Evolutionary conservation across 2,329 filamentous ascomycete species (phyloP).

Genomic region (Ophiostoma quercus): DNA sequence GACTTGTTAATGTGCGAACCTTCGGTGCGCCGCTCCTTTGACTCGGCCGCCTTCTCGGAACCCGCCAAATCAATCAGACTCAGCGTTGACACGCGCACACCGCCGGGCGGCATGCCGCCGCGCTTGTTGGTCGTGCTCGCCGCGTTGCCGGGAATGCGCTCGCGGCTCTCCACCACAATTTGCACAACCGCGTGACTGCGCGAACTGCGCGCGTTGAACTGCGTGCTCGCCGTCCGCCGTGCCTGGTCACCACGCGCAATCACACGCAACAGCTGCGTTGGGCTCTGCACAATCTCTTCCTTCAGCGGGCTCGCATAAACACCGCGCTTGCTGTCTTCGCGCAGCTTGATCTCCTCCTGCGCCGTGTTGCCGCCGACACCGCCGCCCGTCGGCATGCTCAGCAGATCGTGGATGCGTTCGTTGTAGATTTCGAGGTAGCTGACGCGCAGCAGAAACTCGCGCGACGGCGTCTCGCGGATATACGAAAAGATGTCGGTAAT

Average conservation of each 20-base stretch:
- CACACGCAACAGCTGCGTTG: constrained; percentile 87
- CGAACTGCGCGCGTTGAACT: constrained; percentile 94
- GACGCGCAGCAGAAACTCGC: constrained; percentile 90
- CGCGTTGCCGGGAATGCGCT: constrained; percentile 61
- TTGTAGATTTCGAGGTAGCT: constrained; percentile 99
- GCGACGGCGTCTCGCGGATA: constrained; percentile 89
- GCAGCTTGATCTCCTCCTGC: constrained; percentile 93
- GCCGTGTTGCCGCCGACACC: constrained; percentile 49
- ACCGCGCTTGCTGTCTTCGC: constrained; percentile 91
- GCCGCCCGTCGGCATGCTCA: constrained; percentile 64
- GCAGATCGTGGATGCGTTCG: constrained; percentile 89
- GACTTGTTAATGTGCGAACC: constrained; percentile 99
- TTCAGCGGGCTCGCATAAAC: constrained; percentile 95
- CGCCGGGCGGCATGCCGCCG: constrained; percentile 68
- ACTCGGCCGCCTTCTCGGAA: constrained; percentile 91
- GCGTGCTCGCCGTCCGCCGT: constrained; percentile 83
- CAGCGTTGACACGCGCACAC: constrained; percentile 89
- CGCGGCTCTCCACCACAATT: constrained; percentile 94
- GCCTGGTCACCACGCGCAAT: constrained; percentile 93
- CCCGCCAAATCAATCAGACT: constrained; percentile 95
- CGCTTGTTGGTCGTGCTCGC: constrained; percentile 55
- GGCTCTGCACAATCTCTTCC: constrained; percentile 97
- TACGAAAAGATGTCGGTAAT: constrained; percentile 99
- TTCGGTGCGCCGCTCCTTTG: constrained; percentile 87
- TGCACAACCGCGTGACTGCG: constrained; percentile 97